Conservation (phyloP, 371 early-diverging fungal genomes). For the Actinomortierella wolfii region DNA sequence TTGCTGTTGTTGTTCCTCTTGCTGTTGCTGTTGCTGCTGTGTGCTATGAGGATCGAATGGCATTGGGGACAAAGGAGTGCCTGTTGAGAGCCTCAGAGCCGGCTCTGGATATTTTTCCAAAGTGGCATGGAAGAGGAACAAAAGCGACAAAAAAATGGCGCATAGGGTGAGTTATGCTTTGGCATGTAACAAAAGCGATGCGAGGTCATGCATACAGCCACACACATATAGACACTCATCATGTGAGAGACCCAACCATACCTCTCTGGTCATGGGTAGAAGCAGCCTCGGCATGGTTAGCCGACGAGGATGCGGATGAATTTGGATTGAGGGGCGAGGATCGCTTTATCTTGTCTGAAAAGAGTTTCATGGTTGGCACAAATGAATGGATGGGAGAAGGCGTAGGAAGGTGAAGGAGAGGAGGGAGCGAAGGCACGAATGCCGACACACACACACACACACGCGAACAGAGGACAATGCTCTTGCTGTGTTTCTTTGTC, state of each 20-base stretch:
- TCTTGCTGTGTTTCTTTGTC: no score
- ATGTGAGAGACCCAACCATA: not conserved
- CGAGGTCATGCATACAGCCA: not conserved
- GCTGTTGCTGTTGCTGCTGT: not conserved
- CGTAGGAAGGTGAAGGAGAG: not conserved
- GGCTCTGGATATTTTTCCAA: constrained; percentile 4
- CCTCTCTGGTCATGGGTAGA: constrained; percentile 1
- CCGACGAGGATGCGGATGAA: not conserved
- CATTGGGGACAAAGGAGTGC: not conserved
- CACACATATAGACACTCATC: not conserved
- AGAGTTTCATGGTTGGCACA: constrained; percentile 17
- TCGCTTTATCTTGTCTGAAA: constrained; percentile 37
- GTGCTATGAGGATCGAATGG: not conserved
- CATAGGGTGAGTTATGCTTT: constrained; percentile 9
- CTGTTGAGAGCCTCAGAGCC: constrained; percentile 7
- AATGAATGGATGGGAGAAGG: not conserved
- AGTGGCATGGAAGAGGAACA: constrained; percentile 26
- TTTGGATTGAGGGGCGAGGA: constrained; percentile 46
- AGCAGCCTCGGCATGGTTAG: not conserved
- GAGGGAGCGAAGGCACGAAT: not conserved
- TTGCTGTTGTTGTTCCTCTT: constrained; percentile 6
- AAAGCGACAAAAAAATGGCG: constrained; percentile 18
- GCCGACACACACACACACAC: not conserved
- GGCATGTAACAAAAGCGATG: not conserved
- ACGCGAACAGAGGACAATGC: not conserved